Percentiles rank a stretch among this genome's conserved stretches.
Conservation (phyloP, 805 yeast genomes). For the Maudiozyma bulderi region DNA sequence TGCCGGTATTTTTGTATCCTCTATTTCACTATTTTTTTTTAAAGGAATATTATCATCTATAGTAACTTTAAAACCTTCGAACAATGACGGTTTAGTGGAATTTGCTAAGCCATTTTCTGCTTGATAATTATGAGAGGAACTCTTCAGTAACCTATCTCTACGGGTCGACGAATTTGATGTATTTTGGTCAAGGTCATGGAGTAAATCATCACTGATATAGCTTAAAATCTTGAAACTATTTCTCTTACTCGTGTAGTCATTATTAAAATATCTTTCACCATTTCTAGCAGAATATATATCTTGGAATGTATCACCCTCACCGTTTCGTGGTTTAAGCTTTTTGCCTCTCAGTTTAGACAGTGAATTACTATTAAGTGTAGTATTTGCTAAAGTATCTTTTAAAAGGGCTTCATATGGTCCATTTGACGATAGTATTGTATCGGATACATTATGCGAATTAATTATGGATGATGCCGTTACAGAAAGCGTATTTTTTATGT, state of each 20-base stretch:
- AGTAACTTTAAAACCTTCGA: slow-evolving; percentile 61
- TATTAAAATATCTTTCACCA: slow-evolving; percentile 33
- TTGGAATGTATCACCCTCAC: slow-evolving; percentile 10
- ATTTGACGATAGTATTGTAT: slow-evolving; percentile 25
- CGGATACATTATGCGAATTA: slow-evolving; percentile 33
- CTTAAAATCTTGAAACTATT: slow-evolving; percentile 41
- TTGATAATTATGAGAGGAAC: slow-evolving; percentile 3
- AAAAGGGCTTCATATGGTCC: slow-evolving; percentile 25
- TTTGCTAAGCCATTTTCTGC: slow-evolving; percentile 5
- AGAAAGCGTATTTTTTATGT: slow-evolving; percentile 40
- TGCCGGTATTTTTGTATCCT: background rate
- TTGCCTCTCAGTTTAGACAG: slow-evolving; percentile 7
- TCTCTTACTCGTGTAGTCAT: slow-evolving; percentile 29
- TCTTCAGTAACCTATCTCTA: background rate
- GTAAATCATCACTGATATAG: slow-evolving; percentile 51
- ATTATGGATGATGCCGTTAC: slow-evolving; percentile 49
- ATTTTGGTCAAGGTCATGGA: slow-evolving; percentile 34
- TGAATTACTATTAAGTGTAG: slow-evolving; percentile 11
- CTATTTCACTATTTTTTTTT: background rate
- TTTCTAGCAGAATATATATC: slow-evolving; percentile 25
- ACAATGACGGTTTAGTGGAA: slow-evolving; percentile 39
- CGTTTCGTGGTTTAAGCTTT: background rate
- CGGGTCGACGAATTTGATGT: background rate
- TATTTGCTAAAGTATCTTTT: slow-evolving; percentile 18
- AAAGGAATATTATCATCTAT: background rate